Conservation (phyloP, 2,329 filamentous ascomycete genomes). For the Xylariaceae sp. region DNA sequence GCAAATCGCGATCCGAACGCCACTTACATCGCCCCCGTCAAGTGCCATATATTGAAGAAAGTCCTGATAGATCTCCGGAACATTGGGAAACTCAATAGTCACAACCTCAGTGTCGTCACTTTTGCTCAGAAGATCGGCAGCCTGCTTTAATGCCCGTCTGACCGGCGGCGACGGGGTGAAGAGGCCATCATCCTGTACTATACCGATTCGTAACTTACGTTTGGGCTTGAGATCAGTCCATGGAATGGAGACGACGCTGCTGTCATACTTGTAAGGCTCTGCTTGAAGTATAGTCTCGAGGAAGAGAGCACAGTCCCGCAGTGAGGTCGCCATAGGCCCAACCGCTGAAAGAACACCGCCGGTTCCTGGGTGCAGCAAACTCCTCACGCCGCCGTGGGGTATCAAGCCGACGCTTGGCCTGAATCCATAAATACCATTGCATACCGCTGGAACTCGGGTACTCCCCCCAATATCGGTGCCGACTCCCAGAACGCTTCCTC, state of each 20-base stretch:
- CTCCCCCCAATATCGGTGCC: constrained; percentile 26
- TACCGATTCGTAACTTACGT: constrained; percentile 32
- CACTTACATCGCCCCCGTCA: too few species aligned
- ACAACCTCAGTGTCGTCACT: constrained; percentile 39
- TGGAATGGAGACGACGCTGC: constrained; percentile 35
- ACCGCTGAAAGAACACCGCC: constrained; percentile 45
- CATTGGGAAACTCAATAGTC: constrained; percentile 26
- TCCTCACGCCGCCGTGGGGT: constrained; percentile 38
- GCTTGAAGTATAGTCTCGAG: constrained; percentile 2
- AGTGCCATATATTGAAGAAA: too few species aligned
- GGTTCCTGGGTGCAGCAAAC: constrained; percentile 48
- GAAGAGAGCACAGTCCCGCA: constrained; percentile 35
- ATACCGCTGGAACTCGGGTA: constrained; percentile 29
- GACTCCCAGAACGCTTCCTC: constrained; percentile 17
- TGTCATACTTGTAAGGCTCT: constrained; percentile 5
- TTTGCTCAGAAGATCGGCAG: constrained; percentile 25
- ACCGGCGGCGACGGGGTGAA: constrained; percentile 47
- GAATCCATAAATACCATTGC: constrained; percentile 30
- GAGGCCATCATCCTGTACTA: constrained; percentile 44
- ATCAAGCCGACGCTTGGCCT: constrained; percentile 27
- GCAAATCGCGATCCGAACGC: too few species aligned
- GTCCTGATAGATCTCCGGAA: too few species aligned
- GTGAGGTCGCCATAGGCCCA: constrained; percentile 40
- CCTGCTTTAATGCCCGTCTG: constrained; percentile 37
- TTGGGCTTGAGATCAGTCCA: constrained; percentile 29